A percentile compares a stretch with the other conserved stretches of the same genome.
Conservation (phyloP, 768 basidiomycete genomes). For the Rickenella mellea region DNA sequence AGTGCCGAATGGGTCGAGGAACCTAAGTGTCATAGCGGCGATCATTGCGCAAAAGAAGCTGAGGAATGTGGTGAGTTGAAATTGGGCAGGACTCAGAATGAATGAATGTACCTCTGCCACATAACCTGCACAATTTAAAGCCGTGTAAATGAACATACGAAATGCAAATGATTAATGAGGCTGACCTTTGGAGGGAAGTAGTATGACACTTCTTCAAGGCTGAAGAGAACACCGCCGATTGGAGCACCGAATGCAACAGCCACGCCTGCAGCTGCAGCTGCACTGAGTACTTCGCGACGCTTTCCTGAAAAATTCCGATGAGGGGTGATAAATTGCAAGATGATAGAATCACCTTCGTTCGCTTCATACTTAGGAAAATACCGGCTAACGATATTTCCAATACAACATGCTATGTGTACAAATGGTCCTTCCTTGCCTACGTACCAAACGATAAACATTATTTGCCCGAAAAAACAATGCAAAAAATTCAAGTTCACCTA, state of each 20-base stretch:
- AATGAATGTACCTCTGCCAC: conserved; percentile 1
- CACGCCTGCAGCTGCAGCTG: conserved; percentile 95
- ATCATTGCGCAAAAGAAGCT: conserved; percentile 99
- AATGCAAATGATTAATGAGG: too few relatives aligned
- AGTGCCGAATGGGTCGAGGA: conserved; percentile 92
- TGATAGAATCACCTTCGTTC: conserved; percentile 64
- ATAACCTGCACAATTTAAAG: conserved; percentile 4
- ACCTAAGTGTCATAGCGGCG: conserved; percentile 86
- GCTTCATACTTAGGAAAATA: conserved; percentile 84
- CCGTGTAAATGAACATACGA: too few relatives aligned
- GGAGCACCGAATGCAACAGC: conserved; percentile 97
- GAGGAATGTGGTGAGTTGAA: conserved; percentile 7
- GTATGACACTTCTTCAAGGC: conserved; percentile 91
- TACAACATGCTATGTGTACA: conserved; percentile 87
- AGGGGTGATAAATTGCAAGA: background rate
- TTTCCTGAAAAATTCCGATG: conserved; percentile 46
- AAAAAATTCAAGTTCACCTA: conserved; percentile 36
- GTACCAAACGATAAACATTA: conserved; percentile 4
- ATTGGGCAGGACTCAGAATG: background rate
- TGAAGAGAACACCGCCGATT: conserved; percentile 87
- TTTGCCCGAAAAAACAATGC: conserved; percentile 5
- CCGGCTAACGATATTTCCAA: conserved; percentile 89
- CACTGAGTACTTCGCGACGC: conserved; percentile 88
- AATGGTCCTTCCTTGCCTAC: conserved; percentile 67
- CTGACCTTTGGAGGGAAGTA: conserved; percentile 89